Evolutionary conservation across 1,139 yeast species (phyloP).

Genomic region (Lodderomyces theae): DNA sequence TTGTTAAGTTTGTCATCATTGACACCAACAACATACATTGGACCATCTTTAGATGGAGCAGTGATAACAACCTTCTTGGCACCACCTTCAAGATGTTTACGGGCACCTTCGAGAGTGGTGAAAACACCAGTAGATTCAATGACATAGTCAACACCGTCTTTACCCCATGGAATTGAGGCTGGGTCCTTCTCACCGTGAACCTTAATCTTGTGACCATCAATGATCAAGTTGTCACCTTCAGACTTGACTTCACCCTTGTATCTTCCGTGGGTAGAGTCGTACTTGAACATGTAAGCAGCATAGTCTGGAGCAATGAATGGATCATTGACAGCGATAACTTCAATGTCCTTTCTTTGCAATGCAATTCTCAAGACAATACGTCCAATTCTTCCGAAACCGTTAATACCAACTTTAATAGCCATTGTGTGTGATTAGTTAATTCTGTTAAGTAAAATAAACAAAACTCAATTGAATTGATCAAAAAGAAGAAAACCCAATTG

Average conservation of each 20-base stretch:
- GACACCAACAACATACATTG: slow-evolving; percentile 87
- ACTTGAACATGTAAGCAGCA: slow-evolving; percentile 87
- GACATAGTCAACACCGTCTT: slow-evolving; percentile 71
- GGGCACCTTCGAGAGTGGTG: slow-evolving; percentile 75
- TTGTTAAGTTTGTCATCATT: slow-evolving; percentile 70
- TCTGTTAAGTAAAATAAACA: slow-evolving; percentile 7
- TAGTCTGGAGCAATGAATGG: slow-evolving; percentile 81
- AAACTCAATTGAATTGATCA: slow-evolving; percentile 8
- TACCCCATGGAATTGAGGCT: slow-evolving; percentile 78
- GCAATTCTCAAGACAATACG: slow-evolving; percentile 85
- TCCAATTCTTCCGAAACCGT: slow-evolving; percentile 90
- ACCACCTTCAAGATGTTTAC: slow-evolving; percentile 78
- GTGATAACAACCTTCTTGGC: slow-evolving; percentile 89
- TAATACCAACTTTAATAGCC: slow-evolving; percentile 66
- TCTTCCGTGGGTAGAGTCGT: slow-evolving; percentile 82
- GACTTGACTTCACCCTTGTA: slow-evolving; percentile 65
- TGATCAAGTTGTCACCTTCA: slow-evolving; percentile 55
- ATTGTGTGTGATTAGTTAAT: slow-evolving; percentile 16
- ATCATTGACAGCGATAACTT: slow-evolving; percentile 79
- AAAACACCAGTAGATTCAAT: slow-evolving; percentile 89
- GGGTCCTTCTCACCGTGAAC: slow-evolving; percentile 81
- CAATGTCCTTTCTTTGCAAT: slow-evolving; percentile 63
- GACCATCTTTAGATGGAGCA: slow-evolving; percentile 86
- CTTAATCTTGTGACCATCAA: slow-evolving; percentile 66
- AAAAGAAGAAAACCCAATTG: slow-evolving; percentile 7